Percentiles rank a stretch among this genome's conserved stretches.
Evolutionary conservation across 2,329 filamentous ascomycete genomes (phyloP).

Genomic region (Chrysosporium keratinophilum): DNA sequence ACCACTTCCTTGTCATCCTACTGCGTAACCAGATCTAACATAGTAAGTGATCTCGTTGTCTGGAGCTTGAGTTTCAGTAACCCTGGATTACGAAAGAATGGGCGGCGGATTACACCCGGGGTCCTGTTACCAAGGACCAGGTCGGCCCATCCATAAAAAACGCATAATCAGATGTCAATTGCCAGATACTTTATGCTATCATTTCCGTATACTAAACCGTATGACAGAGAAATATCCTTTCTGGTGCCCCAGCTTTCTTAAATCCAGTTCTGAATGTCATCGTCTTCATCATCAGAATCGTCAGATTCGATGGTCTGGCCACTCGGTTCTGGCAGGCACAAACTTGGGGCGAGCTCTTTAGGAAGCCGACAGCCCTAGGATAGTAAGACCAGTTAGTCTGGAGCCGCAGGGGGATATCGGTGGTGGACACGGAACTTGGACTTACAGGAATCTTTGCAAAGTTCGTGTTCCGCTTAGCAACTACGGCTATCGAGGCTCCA

Average conservation of each 20-base stretch:
- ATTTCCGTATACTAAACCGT: too few relatives aligned
- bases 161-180: background rate
- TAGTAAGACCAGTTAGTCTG: background rate
- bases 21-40: too few relatives aligned
- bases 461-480: constrained; percentile 12
- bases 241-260: background rate
- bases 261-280: constrained; percentile 19
- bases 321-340: constrained; percentile 18
- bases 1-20: background rate
- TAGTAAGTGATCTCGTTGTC: background rate
- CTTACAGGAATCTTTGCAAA: constrained; percentile 23
- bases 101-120: too few relatives aligned
- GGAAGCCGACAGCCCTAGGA: constrained; percentile 17
- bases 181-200: too few relatives aligned
- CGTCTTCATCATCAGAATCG: constrained; percentile 20
- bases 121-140: background rate
- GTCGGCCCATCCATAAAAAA: background rate
- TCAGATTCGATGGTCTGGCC: constrained; percentile 18
- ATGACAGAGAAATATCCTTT: too few relatives aligned
- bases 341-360: constrained; percentile 17
- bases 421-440: background rate
- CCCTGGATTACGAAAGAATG: too few relatives aligned
- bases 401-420: background rate
- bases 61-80: too few relatives aligned
- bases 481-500: background rate